Conservation (phyloP, 2,329 filamentous ascomycete species). For the Aureobasidium sp. region DNA sequence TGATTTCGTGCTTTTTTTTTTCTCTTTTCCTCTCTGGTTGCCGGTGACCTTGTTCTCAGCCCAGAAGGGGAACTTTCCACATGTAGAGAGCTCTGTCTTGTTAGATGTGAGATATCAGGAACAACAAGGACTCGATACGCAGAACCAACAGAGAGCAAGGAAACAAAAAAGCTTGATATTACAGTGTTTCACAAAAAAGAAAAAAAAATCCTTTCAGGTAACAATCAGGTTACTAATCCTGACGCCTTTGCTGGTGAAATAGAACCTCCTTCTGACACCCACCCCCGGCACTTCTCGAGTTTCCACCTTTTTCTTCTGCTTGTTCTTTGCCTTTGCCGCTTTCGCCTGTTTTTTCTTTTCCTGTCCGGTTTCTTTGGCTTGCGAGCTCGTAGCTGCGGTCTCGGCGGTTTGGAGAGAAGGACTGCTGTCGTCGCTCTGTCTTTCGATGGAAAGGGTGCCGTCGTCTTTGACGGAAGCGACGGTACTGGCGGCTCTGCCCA, state of each 20-base stretch:
- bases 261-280: constrained; percentile 70
- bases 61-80: no score
- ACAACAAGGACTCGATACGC: no score
- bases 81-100: no score
- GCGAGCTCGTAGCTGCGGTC: not conserved
- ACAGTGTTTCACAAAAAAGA: no score
- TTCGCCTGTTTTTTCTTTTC: constrained; percentile 17
- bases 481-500: constrained; percentile 50
- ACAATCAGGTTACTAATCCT: constrained; percentile 63
- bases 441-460: constrained; percentile 16
- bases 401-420: not conserved
- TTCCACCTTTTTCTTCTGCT: constrained; percentile 38
- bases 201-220: no score
- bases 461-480: constrained; percentile 21
- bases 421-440: not conserved
- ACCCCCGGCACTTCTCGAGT: constrained; percentile 46
- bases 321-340: constrained; percentile 55
- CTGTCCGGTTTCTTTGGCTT: constrained; percentile 14
- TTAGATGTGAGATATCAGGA: no score
- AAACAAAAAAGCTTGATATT: no score
- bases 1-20: no score
- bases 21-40: no score
- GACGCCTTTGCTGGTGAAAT: constrained; percentile 72
- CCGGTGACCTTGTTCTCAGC: no score
- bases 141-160: no score